Base-by-base conservation (phyloP, 441 rosid species). In the Adansonia gregorii region DNA sequence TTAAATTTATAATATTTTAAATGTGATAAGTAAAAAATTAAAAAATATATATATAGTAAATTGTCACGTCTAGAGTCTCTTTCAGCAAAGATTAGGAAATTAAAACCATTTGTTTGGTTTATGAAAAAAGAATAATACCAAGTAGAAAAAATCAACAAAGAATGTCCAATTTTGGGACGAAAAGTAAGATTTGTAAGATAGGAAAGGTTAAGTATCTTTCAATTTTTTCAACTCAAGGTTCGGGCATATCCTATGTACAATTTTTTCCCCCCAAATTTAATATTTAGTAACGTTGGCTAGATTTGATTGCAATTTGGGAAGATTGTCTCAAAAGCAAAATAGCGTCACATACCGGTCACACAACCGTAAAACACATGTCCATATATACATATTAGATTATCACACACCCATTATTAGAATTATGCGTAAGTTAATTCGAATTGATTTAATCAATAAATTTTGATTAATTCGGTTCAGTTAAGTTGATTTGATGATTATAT, bases 261-360 rank as follows among this genome's bases (percentile, higher is more conserved):
- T 35, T 35, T 12, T 10, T 59, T 59, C 22, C 39, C 22, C 7
- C 3, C 11, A 8, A 22, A 7, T 10, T 24, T 3, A 60, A 60
- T 61, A 12, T 61, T 6, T 0, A 35, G 39, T 14, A 61, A 17
- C 67, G 41, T 61, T 61, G 67, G 43, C 43, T 27, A 24, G 17
- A 27, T 12, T 61, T 27, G 43, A 27, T 17, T 27, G 43, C 17
- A 61, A 27, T 1, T 17, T 54, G 22, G 31, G 41, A 35, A 35
- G 41, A 61, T 10, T 41, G 67, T 61, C 67, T 61, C 43, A 61
- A 27, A 61, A 61, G 67, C 19, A 61, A 27, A 61, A 59, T 61
- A 61, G 66, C 27, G 66, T 61, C 70, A 19, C 51, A 17, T 41
- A 66, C 17, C 7, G 24, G 70, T n/a, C 20, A 66, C 27, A 41